Evolutionary conservation across 2,329 filamentous ascomycete species (phyloP), one percentile per base, ranked within the genome.

Genomic region (Xylaria digitata): DNA sequence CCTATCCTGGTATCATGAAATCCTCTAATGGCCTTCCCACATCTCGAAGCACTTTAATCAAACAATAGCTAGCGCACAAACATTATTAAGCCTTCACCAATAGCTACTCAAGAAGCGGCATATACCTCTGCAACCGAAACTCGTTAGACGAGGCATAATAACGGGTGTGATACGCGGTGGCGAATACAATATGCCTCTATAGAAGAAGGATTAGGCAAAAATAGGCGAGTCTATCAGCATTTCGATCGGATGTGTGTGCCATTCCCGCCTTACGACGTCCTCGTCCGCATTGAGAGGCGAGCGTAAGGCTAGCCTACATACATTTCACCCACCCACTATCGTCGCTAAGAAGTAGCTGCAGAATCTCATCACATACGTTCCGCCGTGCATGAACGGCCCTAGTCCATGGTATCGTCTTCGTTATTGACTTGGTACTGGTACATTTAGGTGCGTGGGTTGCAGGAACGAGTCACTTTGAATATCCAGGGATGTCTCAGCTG

Each of bases 331-430:
- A 46, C 6, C 37, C 15, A 37, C 30, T 42, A 57, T 19, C 19
- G 9, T 50, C 26, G 11, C 46, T 13, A 34, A 46, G 13, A 57
- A 34, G 21, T 8, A 65, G 30, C n/a, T 34, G 30, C 52, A 34
- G 21, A 40, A 37, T 43, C 53, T 45, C 42, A 43, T 37, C 65
- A 57, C 65, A 61, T 37, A 45, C 2, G 11, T 26, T 26, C 15
- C 11, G 54, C n/a, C 34, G n/a, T 40, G 40, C 45, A 37, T 46
- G 30, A 58, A 45, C 15, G 17, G 11, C 42, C 21, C n/a, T 23
- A 40, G 17, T 15, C 48, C 13, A 34, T 42, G 17, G 19, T 13
- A 45, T 32, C 26, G 34, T 57, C 13, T 34, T 43, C 50, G 11
- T 32, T 17, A 21, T 43, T 54, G 21, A 48, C 17, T 48, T 40